Evolutionary conservation across 192 early-diverging fungal species (phyloP), one percentile per base, ranked within the genome.

Genomic region (Backusella tarrabulga): DNA sequence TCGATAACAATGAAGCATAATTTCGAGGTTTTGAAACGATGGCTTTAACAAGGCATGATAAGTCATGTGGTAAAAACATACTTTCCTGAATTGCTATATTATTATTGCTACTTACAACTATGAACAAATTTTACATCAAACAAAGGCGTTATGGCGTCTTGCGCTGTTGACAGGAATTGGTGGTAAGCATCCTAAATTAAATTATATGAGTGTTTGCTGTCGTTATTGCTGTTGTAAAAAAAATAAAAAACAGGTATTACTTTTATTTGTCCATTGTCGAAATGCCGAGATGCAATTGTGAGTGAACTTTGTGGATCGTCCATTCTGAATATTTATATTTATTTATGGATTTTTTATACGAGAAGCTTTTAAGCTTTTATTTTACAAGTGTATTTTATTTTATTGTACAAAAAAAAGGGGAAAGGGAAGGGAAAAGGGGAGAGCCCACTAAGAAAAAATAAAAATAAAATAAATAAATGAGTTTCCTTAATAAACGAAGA

Each of bases 191-290:
- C 71, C 71, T 72, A 72, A 23, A 41, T n/a, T 40, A 21, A 35
- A 60, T 60, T 60, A 68, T 35, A 29, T 67, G 7, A 67, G 7
- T 67, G 34, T 68, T 35, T 34, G 17, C 40, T 38, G n/a, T 38
- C 35, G n/a, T 8, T 56, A 40, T 34, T 12, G 17, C 12, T 8
- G 42, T 36, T 54, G 26, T 8, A 68, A 19, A 32, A 32, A 23
- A 17, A 42, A 32, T 1, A 26, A 68, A 32, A 73, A 26, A 23
- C 23, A 74, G 4, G 11, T 8, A 32, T 68, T 75, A 81, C 80
- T 76, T 81, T 81, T 36, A 81, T 75, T 56, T 77, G 76, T 5
- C 76, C 80, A 67, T 81, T 69, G 34, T 77, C 68, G 46, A 73
- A 73, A 56, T 77, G 32, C 7, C 71, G 76, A 17, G 63, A 44